Base-by-base conservation (phyloP, 1,139 yeast species). In the Torulaspora pretoriensis region DNA sequence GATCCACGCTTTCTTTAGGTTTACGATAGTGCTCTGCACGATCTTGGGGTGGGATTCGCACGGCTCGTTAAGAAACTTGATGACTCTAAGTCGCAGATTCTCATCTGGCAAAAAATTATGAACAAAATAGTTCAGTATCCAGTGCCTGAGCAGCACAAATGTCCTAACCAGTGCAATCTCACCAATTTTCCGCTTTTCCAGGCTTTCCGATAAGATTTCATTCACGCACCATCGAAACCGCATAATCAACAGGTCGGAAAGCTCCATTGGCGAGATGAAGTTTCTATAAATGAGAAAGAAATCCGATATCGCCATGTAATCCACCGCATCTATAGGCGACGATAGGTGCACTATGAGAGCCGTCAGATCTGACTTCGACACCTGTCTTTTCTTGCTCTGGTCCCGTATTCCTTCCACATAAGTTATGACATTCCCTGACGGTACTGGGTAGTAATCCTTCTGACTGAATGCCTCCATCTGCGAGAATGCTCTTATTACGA, bases 61-160 rank as follows among this genome's bases (percentile, higher is more conserved):
- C 3, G 55, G 26, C 25, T 43, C 49, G 58, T 83, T 83, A 39
- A 83, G 57, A 29, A 73, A 72, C n/a, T 61, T 53, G 2, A 76
- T 67, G 52, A 82, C 77, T 9, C 63, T 51, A 39, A 68, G 70
- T 54, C 89, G 72, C 31, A 83, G 57, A 17, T 63, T 58, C 3
- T 55, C 55, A 50, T 78, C 71, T 9, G 71, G 58, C 37, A 79
- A 68, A 58, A 83, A 84, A 59, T 84, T 92, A 55, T 83, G 87
- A 35, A 76, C 70, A 55, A 82, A 84, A 60, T 83, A 83, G 61
- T 84, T 90, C 49, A 86, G 67, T 26, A 92, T 67, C 96, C 97
- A 92, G 65, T 88, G 96, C 57, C 97, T 75, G 39, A 92, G 59
- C 28, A 86, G 82, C 31, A 88, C 96, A 69, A 90, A 92, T 0